These are phyloP conservation scores for Diaporthe caulivora DNA, from an alignment of 2,329 filamentous ascomycete genomes.

Conservation along the genomic window DNA sequence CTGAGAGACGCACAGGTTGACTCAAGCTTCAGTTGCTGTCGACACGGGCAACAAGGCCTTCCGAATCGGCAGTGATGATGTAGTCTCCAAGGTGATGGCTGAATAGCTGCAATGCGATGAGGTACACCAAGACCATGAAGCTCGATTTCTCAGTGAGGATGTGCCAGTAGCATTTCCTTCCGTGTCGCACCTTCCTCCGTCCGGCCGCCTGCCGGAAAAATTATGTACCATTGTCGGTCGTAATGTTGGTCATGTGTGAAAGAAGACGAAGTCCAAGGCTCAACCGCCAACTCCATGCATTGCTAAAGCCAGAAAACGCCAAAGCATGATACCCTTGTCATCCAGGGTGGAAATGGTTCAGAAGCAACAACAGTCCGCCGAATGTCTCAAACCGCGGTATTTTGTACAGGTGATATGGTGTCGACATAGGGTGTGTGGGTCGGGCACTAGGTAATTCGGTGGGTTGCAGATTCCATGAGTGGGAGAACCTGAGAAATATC, in stretches of 20 bases:
- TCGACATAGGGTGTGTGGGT: neutral
- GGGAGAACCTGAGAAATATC: neutral
- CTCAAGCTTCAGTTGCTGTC: neutral
- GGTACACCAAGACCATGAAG: neutral
- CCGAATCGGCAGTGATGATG: neutral
- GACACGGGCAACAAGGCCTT: neutral
- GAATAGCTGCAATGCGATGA: no score
- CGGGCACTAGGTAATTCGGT: neutral
- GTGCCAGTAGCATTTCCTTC: neutral
- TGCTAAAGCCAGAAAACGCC: constrained; percentile 28
- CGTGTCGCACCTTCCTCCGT: neutral
- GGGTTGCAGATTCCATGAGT: neutral
- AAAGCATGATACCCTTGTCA: neutral
- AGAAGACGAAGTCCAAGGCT: constrained; percentile 3
- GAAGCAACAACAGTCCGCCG: constrained; percentile 1
- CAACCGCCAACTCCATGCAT: constrained; percentile 32
- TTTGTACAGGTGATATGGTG: constrained; percentile 19
- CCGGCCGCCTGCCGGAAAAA: neutral
- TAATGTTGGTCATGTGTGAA: neutral
- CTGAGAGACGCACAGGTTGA: neutral
- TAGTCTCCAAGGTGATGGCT: no score
- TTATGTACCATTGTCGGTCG: neutral
- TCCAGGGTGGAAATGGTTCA: neutral
- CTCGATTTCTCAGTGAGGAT: neutral
- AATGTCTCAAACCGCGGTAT: neutral